A percentile compares a stretch with the other conserved stretches of the same genome.
Evolutionary conservation across 1,139 yeast species (phyloP).

Genomic region (Pneumocystis oryctolagi): DNA sequence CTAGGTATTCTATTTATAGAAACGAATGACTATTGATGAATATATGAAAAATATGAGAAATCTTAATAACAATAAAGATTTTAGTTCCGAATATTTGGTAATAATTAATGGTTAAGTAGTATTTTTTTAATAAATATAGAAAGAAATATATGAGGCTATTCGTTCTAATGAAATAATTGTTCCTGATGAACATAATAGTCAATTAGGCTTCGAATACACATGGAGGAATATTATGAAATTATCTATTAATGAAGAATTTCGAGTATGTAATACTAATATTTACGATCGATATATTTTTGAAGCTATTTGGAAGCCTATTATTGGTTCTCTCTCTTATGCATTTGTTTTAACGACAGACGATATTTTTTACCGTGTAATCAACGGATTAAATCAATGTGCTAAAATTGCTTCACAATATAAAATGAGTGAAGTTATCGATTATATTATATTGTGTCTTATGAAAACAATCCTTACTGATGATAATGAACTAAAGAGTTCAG

Average conservation of each 20-base stretch:
- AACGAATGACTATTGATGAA: constrained; percentile 76
- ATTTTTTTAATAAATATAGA: constrained; percentile 16
- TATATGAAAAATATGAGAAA: constrained; percentile 72
- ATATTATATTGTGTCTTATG: constrained; percentile 46
- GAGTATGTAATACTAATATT: constrained; percentile 21
- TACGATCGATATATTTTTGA: constrained; percentile 63
- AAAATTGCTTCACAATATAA: constrained; percentile 55
- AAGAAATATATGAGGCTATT: constrained; percentile 66
- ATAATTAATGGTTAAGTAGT: background rate
- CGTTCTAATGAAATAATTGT: constrained; percentile 79
- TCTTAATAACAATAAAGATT: constrained; percentile 54
- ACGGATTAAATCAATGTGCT: constrained; percentile 75
- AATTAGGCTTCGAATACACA: constrained; percentile 80
- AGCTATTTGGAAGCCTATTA: constrained; percentile 43
- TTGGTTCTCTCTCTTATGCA: constrained; percentile 56
- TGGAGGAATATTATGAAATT: constrained; percentile 63
- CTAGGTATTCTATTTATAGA: constrained; percentile 18
- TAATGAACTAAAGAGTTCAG: constrained; percentile 25
- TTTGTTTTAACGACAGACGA: constrained; percentile 85
- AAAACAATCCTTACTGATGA: constrained; percentile 36
- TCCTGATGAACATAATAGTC: constrained; percentile 89
- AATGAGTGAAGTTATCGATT: constrained; percentile 44
- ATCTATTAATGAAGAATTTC: constrained; percentile 14
- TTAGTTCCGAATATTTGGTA: constrained; percentile 65
- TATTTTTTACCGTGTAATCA: constrained; percentile 69